Evolutionary conservation across 441 rosid species (phyloP).

Genomic region (Oxalis stricta): DNA sequence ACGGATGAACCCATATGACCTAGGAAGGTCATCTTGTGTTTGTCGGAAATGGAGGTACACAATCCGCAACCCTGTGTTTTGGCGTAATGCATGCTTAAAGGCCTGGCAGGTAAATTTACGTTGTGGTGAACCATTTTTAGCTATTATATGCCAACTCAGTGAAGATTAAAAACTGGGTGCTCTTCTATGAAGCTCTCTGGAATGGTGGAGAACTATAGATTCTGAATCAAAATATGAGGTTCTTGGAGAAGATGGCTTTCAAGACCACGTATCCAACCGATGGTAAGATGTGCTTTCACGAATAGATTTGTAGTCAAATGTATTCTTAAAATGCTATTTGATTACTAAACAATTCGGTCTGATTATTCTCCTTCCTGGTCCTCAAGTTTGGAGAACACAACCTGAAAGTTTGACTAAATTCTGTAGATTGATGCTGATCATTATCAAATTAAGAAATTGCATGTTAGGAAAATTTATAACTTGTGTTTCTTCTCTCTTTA

Average conservation of each 20-base stretch:
- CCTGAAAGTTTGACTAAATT: background rate
- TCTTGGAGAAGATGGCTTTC: slow-evolving; percentile 96
- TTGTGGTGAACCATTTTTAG: background rate
- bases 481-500: background rate
- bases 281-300: slow-evolving; percentile 28
- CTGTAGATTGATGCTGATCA: too few species aligned
- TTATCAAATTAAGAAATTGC: background rate
- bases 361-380: too few species aligned
- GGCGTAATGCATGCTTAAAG: slow-evolving; percentile 90
- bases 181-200: slow-evolving; percentile 44
- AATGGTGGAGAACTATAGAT: slow-evolving; percentile 64
- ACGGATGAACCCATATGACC: slow-evolving; percentile 66
- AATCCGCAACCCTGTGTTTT: slow-evolving; percentile 75
- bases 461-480: too few species aligned
- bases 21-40: slow-evolving; percentile 80
- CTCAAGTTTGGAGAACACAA: too few species aligned
- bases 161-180: slow-evolving; percentile 1
- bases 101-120: slow-evolving; percentile 63
- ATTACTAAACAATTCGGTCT: too few species aligned
- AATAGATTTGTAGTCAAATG: background rate
- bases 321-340: background rate
- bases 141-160: background rate
- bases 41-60: slow-evolving; percentile 94
- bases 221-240: slow-evolving; percentile 61
- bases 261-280: slow-evolving; percentile 83